These are phyloP conservation scores for Stenogyne calaminthoides DNA, from an alignment of 305 asterid species.

Conservation along the genomic window DNA sequence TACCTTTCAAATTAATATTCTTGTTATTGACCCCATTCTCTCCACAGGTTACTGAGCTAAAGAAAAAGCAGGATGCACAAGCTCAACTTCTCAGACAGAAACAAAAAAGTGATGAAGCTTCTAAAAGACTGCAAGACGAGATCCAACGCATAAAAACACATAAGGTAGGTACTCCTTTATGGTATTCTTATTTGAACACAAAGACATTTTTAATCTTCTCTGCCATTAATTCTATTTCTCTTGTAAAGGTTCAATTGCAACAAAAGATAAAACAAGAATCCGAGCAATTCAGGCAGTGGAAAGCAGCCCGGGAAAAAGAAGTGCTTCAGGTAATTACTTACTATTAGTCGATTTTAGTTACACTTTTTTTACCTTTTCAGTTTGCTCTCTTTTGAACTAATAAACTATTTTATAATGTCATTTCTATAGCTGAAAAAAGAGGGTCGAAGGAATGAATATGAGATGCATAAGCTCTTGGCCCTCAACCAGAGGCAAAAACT, in stretches of 20 bases:
- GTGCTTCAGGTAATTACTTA: conserved; percentile 79
- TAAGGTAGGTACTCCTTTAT: conserved; percentile 51
- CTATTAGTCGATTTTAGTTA: not conserved
- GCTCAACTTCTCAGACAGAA: conserved; percentile 94
- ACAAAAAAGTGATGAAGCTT: conserved; percentile 97
- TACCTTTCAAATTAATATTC: conserved; percentile 1
- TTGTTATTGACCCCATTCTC: conserved; percentile 27
- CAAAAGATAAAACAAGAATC: conserved; percentile 98
- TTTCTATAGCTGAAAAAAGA: conserved; percentile 83
- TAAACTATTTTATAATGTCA: conserved; percentile 9
- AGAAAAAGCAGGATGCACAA: conserved; percentile 98
- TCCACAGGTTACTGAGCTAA: conserved; percentile 81
- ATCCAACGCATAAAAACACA: conserved; percentile 90
- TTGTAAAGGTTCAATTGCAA: conserved; percentile 87
- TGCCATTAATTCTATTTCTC: conserved; percentile 32
- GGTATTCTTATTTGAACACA: conserved; percentile 21
- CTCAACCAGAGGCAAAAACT: conserved; percentile 97
- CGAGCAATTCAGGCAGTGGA: conserved; percentile 96
- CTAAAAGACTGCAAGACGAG: conserved; percentile 83
- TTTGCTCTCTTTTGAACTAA: conserved; percentile 4
- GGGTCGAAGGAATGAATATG: conserved; percentile 97
- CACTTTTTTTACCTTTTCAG: not conserved
- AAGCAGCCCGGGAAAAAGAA: conserved; percentile 96
- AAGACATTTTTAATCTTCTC: conserved; percentile 11
- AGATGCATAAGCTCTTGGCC: conserved; percentile 95